Conservation (phyloP, 352 stramenopile genomes). For the Globisporangium barbulae region DNA sequence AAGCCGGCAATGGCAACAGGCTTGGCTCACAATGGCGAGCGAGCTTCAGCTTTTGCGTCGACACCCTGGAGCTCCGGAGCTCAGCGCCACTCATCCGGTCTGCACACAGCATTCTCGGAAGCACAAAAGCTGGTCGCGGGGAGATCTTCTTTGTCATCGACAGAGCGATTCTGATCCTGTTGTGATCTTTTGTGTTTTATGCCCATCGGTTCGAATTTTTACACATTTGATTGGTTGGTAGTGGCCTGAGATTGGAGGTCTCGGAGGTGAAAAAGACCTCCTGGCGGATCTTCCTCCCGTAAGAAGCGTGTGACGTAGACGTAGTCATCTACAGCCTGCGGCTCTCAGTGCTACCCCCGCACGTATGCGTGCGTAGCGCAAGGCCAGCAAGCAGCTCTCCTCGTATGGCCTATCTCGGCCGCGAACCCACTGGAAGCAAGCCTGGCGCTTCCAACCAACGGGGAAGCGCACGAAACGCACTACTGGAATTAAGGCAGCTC, state of each 20-base stretch:
- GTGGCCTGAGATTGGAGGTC: not conserved
- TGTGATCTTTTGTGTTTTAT: slow-evolving; percentile 9
- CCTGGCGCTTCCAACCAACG: not conserved
- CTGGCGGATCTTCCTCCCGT: not conserved
- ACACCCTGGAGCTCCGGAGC: slow-evolving; percentile 1
- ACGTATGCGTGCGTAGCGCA: not conserved
- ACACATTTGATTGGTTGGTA: slow-evolving; percentile 2
- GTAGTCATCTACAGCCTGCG: slow-evolving; percentile 13
- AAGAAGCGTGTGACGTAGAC: not conserved
- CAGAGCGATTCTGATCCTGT: slow-evolving; percentile 2
- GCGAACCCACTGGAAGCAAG: not conserved
- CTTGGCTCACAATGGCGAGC: too few relatives aligned
- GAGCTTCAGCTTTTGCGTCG: slow-evolving; percentile 5
- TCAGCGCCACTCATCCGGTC: not conserved
- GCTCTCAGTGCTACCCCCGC: slow-evolving; percentile 4
- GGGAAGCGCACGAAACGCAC: too few relatives aligned
- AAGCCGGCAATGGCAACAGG: not conserved
- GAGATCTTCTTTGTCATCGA: slow-evolving; percentile 8
- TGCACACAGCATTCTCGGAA: slow-evolving; percentile 2
- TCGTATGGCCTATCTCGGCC: not conserved
- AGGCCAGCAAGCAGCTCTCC: slow-evolving; percentile 4
- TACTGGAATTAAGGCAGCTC: not conserved
- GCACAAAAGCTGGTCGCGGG: slow-evolving; percentile 3
- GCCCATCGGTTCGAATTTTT: slow-evolving; percentile 12
- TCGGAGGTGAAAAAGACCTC: not conserved